Evolutionary conservation across 768 basidiomycete genomes (phyloP).

Genomic region (Chalciporus sphaerocephalus): DNA sequence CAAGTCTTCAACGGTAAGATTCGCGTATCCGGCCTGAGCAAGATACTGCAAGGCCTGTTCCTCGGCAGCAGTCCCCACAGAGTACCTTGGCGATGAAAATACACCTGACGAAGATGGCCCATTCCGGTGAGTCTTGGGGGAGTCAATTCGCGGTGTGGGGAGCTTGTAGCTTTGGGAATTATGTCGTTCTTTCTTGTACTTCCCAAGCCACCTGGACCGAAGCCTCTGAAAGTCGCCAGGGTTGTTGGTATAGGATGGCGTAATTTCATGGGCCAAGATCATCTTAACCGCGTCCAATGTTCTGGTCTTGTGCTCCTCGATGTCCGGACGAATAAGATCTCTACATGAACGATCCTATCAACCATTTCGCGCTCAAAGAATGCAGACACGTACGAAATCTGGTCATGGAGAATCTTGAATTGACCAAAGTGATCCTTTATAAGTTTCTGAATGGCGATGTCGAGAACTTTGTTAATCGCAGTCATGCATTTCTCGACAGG

Average conservation of each 20-base stretch:
- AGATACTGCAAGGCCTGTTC: conserved; percentile 23
- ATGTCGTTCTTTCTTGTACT: conserved; percentile 19
- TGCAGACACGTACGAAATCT: conserved; percentile 33
- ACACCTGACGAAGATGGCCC: no score
- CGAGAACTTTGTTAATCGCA: conserved; percentile 29
- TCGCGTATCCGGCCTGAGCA: conserved; percentile 28
- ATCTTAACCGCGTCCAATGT: conserved; percentile 29
- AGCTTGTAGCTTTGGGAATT: background rate
- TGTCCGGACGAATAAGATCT: conserved; percentile 22
- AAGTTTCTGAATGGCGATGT: conserved; percentile 26
- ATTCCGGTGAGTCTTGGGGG: background rate
- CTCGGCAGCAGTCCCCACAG: no score
- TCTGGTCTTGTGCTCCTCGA: conserved; percentile 25
- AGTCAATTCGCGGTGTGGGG: background rate
- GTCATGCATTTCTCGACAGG: conserved; percentile 36
- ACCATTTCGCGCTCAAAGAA: background rate
- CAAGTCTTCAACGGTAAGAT: conserved; percentile 24
- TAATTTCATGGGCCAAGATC: conserved; percentile 36
- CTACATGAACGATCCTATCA: conserved; percentile 17
- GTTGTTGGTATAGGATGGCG: conserved; percentile 39
- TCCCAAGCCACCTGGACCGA: conserved; percentile 23
- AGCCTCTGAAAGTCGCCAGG: conserved; percentile 17
- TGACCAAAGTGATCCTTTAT: conserved; percentile 37
- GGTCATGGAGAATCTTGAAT: conserved; percentile 33
- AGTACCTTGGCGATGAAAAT: no score